phyloP scores from a whole-genome alignment of 371 early-diverging fungal species.

The Nematocida parisii region DNA sequence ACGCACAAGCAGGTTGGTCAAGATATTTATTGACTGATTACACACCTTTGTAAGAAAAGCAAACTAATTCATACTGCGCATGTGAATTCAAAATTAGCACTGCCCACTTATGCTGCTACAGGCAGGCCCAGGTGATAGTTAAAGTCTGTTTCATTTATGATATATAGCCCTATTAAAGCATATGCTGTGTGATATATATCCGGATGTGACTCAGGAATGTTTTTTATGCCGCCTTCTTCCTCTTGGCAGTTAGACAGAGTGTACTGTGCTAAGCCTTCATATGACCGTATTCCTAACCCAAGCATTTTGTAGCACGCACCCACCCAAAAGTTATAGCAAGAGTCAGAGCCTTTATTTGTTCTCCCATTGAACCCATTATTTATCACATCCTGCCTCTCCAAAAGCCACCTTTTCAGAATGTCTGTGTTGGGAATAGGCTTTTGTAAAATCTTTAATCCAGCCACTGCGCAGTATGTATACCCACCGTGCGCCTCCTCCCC shows the following conservation, averaged over 20 bases:
- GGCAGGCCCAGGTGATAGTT: constrained; percentile 44
- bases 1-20: too few species aligned
- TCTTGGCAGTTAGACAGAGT: constrained; percentile 80
- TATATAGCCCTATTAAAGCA: constrained; percentile 53
- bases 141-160: constrained; percentile 29
- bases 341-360: constrained; percentile 90
- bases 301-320: constrained; percentile 74
- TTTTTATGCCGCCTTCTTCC: constrained; percentile 77
- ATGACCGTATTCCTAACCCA: not conserved
- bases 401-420: constrained; percentile 73
- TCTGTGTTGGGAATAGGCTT: constrained; percentile 23
- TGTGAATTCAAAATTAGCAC: too few species aligned
- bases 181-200: constrained; percentile 93
- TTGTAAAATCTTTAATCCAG: constrained; percentile 78
- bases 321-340: constrained; percentile 92
- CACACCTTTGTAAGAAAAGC: too few species aligned
- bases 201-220: constrained; percentile 81
- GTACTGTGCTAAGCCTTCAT: constrained; percentile 74
- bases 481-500: constrained; percentile 91
- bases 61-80: too few species aligned
- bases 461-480: constrained; percentile 86
- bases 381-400: constrained; percentile 77
- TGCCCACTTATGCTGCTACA: not conserved
- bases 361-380: constrained; percentile 92
- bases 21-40: too few species aligned